A percentile compares a stretch with the other conserved stretches of the same genome.
Evolutionary conservation across 2,329 filamentous ascomycete species (phyloP).

Genomic region (Fusarium sp.): DNA sequence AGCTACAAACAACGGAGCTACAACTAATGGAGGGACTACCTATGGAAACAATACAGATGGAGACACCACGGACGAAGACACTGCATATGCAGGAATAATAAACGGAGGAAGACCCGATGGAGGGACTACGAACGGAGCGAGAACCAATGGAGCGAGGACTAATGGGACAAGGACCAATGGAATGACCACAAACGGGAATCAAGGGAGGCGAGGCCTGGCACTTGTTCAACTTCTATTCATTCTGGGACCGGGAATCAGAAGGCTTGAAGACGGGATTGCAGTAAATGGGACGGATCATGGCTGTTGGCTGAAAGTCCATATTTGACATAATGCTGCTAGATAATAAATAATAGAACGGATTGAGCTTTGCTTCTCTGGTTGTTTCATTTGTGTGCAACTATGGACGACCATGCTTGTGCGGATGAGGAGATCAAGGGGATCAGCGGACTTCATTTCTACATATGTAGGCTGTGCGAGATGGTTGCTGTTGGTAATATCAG

Average conservation of each 20-base stretch:
- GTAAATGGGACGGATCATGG: not conserved
- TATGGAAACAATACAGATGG: no score
- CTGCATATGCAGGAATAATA: no score
- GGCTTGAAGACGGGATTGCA: rapidly evolving
- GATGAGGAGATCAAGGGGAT: not conserved
- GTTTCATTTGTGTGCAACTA: not conserved
- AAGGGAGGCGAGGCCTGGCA: not conserved
- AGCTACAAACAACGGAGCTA: no score
- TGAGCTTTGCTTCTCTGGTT: not conserved
- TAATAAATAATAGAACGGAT: not conserved
- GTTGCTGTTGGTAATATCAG: rapidly evolving
- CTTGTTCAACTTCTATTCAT: not conserved
- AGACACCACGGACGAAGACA: no score
- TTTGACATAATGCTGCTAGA: not conserved
- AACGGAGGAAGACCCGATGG: no score
- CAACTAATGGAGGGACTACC: not conserved
- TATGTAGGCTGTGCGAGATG: no score
- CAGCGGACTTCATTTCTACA: no score
- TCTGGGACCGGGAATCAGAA: not conserved
- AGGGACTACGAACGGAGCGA: no score
- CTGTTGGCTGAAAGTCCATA: rapidly evolving
- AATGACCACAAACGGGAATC: no score
- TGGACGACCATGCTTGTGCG: rapidly evolving
- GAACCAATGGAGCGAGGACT: no score
- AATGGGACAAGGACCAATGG: no score